phyloP scores from a whole-genome alignment of 495 filamentous ascomycete species.

The Aspergillus leporis region DNA sequence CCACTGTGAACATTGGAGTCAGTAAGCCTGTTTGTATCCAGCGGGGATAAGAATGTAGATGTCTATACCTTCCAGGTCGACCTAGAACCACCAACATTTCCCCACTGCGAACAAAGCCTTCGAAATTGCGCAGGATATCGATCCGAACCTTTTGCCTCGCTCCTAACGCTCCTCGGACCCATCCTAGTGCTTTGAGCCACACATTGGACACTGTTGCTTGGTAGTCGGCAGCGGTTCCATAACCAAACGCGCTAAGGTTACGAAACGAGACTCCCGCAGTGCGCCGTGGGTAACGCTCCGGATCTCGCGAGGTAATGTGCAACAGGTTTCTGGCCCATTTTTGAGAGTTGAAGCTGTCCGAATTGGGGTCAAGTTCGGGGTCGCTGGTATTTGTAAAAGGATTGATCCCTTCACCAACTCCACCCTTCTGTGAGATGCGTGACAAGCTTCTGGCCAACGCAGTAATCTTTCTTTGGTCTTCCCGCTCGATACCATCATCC shows the following conservation, averaged over 20 bases:
- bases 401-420: constrained; percentile 34
- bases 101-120: constrained; percentile 71
- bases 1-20: constrained; percentile 42
- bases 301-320: constrained; percentile 40
- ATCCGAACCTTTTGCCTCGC: constrained; percentile 59
- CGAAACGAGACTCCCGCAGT: constrained; percentile 49
- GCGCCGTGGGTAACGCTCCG: constrained; percentile 44
- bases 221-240: constrained; percentile 70
- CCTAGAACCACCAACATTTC: constrained; percentile 83
- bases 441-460: constrained; percentile 44
- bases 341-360: constrained; percentile 43
- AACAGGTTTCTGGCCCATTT: constrained; percentile 50
- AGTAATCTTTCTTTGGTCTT: constrained; percentile 35
- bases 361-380: constrained; percentile 45
- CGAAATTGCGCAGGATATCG: constrained; percentile 73
- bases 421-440: constrained; percentile 36
- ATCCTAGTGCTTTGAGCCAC: constrained; percentile 54
- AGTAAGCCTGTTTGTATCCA: neutral
- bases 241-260: constrained; percentile 72
- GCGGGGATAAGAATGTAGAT: neutral
- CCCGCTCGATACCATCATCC: constrained; percentile 28
- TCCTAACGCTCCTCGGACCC: constrained; percentile 50
- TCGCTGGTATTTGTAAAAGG: constrained; percentile 45
- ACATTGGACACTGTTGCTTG: constrained; percentile 70
- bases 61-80: constrained; percentile 60